Conservation (phyloP, 352 stramenopile species). For the Globisporangium cystogenes region DNA sequence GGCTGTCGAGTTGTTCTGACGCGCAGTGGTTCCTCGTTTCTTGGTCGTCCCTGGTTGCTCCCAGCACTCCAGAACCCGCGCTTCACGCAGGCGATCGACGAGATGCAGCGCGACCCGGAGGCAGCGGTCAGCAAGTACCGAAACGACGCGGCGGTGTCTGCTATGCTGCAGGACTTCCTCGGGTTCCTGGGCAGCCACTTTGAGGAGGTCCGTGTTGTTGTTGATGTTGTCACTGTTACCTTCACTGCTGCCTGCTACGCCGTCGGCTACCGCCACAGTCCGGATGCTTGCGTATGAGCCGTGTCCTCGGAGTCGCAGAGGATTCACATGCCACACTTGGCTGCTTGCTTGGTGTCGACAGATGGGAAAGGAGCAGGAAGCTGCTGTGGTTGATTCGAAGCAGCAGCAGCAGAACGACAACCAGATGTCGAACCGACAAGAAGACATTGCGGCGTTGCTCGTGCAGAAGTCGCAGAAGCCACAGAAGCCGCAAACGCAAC, state of each 20-base stretch:
- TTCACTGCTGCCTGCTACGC: no score
- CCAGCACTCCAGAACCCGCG: conserved; percentile 59
- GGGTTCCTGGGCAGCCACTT: conserved; percentile 69
- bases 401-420: conserved; percentile 6
- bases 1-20: not conserved
- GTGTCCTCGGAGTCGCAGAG: not conserved
- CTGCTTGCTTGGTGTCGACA: conserved; percentile 6
- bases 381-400: not conserved
- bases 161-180: conserved; percentile 69
- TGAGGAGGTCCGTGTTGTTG: conserved; percentile 42
- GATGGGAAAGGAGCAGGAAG: conserved; percentile 32
- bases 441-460: conserved; percentile 1
- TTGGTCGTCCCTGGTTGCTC: not conserved
- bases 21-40: not conserved
- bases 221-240: no score
- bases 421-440: conserved; percentile 1
- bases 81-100: conserved; percentile 61
- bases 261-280: no score
- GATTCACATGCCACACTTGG: no score
- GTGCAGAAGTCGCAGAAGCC: no score
- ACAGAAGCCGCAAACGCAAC: not conserved
- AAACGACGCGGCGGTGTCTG: conserved; percentile 47
- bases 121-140: conserved; percentile 61
- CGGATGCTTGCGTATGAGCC: not conserved
- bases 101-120: conserved; percentile 61